Conservation (phyloP, 176 grass and related monocot genomes). For the Aegilops longissima region DNA sequence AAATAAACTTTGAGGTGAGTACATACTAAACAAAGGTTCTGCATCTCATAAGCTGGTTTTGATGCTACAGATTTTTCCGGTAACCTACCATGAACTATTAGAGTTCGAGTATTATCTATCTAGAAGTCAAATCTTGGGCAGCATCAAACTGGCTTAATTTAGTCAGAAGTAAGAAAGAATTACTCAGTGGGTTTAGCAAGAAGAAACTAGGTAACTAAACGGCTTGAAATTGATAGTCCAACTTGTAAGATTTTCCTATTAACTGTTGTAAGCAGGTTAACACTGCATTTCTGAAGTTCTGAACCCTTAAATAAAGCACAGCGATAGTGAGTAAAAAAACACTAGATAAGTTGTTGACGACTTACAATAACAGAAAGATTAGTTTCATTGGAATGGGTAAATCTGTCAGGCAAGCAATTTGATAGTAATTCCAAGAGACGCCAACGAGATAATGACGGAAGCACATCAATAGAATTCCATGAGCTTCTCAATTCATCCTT, state of each 20-base stretch:
- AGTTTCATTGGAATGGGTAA: conserved; percentile 61
- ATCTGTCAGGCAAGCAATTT: conserved; percentile 63
- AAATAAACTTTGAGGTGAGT: not conserved
- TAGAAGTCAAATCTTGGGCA: not conserved
- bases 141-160: not conserved
- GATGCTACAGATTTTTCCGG: conserved; percentile 3
- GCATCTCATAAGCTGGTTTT: not conserved
- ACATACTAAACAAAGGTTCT: not conserved
- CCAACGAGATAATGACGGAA: conserved; percentile 58
- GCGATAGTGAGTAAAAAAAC: not conserved
- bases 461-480: conserved; percentile 64
- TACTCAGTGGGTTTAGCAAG: not conserved
- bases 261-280: not conserved
- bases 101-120: not conserved
- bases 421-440: conserved; percentile 72
- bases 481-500: conserved; percentile 68
- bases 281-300: not conserved
- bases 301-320: not conserved
- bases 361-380: conserved; percentile 60
- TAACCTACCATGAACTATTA: not conserved
- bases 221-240: not conserved
- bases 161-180: not conserved
- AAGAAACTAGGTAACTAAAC: conserved; percentile 11
- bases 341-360: conserved; percentile 6
- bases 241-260: not conserved